Evolutionary conservation across 1,284 basidiomycete species (phyloP), one percentile per base, ranked within the genome.

Genomic region (Ganoderma lucidum): DNA sequence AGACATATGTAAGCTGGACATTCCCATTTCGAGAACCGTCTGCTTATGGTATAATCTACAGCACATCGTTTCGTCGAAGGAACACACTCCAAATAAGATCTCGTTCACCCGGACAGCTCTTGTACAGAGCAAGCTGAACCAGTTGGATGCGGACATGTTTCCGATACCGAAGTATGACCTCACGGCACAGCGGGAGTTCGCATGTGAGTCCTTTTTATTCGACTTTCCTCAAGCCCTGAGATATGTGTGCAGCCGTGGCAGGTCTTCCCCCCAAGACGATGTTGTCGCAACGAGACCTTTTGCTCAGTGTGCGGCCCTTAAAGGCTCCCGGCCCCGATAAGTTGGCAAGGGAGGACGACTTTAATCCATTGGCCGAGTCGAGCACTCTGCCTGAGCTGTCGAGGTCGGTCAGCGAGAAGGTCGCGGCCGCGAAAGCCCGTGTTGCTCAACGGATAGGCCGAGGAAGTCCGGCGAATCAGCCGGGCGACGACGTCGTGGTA

Each of bases 81-180:
- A 87, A 70, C 83, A 90, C 66, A 82, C 83, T 53, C 81, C 89
- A 5, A 89, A 97, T 80, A 88, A 86, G 4, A 83, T 94, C 32
- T 90, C 90, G 17, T 97, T 95, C 77, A 92, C 90, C 0, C 92
- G 90, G 30, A 88, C 91, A 10, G 91, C 92, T 2, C 89, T 89
- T 74, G 88, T 90, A 69, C 91, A 93, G 65, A 83, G 95, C 23
- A 87, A 90, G 56, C 84, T 98, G 6, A 90, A 89, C 71, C 82
- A 90, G 67, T 82, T 98, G 42, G 94, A 98, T 75, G 72, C 85
- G 0, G 78, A 87, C 1, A 88, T 97, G 75, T 98, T 98, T 83
- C 87, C 88, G 0, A 76, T 93, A 6, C 93, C 92, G 0, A 84
- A 90, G 66, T 90, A 86, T 75, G 82, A 78, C 1, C 74, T 86